Base-by-base conservation (phyloP, 1,139 yeast species). In the Yamadazyma blattariae region DNA sequence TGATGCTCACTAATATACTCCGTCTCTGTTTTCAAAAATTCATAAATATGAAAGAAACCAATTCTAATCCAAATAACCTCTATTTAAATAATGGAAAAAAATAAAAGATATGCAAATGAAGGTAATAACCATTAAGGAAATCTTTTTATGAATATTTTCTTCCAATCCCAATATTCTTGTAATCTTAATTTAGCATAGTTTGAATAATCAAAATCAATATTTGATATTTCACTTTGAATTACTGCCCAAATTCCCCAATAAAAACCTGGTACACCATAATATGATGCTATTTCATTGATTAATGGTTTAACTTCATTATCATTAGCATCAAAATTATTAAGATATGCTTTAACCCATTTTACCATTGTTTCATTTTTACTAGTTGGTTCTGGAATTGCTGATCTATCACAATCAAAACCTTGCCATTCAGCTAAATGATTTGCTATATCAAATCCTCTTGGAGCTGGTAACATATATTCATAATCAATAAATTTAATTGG, bases 201-300 rank as follows among this genome's bases (percentile, higher is more conserved):
- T 11, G 76, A 70, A 51, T 85, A 85, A 50, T 82, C 82, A 55
- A 85, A 85, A 47, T 85, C 94, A 34, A 85, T 83, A 33, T 76
- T 73, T 4, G 89, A 80, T 23, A 82, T 77, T 40, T 74, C 74
- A 42, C 83, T 73, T 55, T 85, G 95, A 39, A 85, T 82, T 46
- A 80, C 81, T 2, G 90, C 80, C 95, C 95, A 85, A 11, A 84
- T 69, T 3, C 92, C 92, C 94, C 94, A 84, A 57, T 82, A 84
- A 48, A 84, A 80, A 1, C 94, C 94, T 0, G 94, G 94, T 59
- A 84, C 62, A 1, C 94, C 94, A 63, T 82, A 84, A 64, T 77
- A 82, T 5, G 69, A 56, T 7, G 66, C 59, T 17, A 84, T 69
- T 55, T 84, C 90, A 15, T 65, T 58, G 24, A 83, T 73, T 26